Conservation (phyloP, 2,329 filamentous ascomycete genomes). For the Emmonsiellopsis sp. region DNA sequence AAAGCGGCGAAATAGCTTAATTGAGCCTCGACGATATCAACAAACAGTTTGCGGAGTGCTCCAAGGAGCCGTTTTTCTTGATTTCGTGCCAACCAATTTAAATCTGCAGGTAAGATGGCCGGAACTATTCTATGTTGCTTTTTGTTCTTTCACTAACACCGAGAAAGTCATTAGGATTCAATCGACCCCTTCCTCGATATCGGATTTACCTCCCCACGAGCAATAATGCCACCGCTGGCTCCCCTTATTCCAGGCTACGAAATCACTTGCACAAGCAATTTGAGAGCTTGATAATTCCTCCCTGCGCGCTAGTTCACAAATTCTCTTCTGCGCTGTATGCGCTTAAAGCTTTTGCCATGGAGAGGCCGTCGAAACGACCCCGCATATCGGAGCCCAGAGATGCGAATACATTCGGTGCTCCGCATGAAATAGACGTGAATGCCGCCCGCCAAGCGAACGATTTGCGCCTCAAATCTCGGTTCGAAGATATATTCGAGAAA, state of each 20-base stretch:
- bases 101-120: neutral
- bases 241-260: no score
- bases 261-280: no score
- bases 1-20: neutral
- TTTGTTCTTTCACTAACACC: neutral
- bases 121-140: neutral
- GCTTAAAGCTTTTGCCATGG: conserved; percentile 15
- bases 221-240: no score
- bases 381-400: conserved; percentile 33
- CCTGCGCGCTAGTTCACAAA: no score
- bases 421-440: conserved; percentile 34
- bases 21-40: neutral
- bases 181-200: no score
- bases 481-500: conserved; percentile 83
- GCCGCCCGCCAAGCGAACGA: conserved; percentile 59
- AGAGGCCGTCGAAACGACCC: conserved; percentile 46
- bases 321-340: no score
- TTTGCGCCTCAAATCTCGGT: conserved; percentile 66
- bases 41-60: neutral
- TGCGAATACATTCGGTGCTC: neutral
- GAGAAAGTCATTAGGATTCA: neutral
- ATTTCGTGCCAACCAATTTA: neutral
- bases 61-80: neutral
- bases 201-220: no score
- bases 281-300: no score